Evolutionary conservation across 306 rosid genomes (phyloP), one percentile per base, ranked within the genome.

Genomic region (Neltuma alba): DNA sequence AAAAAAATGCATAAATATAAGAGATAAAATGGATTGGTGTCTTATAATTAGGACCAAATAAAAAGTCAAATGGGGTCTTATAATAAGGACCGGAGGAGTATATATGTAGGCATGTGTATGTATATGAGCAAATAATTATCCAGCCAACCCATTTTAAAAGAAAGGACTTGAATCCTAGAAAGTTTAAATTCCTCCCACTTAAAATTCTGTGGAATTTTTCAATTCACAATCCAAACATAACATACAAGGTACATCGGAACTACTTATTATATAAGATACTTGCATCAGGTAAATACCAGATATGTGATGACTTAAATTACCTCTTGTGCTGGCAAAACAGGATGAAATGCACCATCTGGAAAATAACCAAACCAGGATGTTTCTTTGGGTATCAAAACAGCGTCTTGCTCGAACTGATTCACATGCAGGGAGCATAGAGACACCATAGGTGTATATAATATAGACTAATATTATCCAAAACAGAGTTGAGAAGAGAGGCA

Each of bases 291-390:
- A 45, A 67, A 69, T 66, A 37, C 33, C 57, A 57, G 47, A 70
- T 54, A 58, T 13, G 81, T 16, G 74, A 60, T 54, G 70, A 50
- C 27, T 72, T 72, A 50, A 58, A 42, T 77, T 83, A 91, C 96
- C 93, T 89, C 87, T 78, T 89, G 91, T 6, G 85, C 86, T 0
- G 85, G 82, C 68, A 91, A 67, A 82, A 91, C 69, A 38, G 90
- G 82, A 82, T 85, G 70, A 47, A 76, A 83, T 66, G 89, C 84
- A 34, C 96, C 96, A 70, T 89, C 88, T 18, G 92, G 89, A 77
- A 15, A 91, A 82, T 86, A 91, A 52, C 96, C 96, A 71, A 91
- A 91, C 96, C 96, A 91, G 5, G 93, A 80, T 41, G 93, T 91
- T 83, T 91, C 92, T 86, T 83, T 89, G 42, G 93, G 96, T 83